Conservation (phyloP, 495 filamentous ascomycete species). For the Penicillium bovifimosum region DNA sequence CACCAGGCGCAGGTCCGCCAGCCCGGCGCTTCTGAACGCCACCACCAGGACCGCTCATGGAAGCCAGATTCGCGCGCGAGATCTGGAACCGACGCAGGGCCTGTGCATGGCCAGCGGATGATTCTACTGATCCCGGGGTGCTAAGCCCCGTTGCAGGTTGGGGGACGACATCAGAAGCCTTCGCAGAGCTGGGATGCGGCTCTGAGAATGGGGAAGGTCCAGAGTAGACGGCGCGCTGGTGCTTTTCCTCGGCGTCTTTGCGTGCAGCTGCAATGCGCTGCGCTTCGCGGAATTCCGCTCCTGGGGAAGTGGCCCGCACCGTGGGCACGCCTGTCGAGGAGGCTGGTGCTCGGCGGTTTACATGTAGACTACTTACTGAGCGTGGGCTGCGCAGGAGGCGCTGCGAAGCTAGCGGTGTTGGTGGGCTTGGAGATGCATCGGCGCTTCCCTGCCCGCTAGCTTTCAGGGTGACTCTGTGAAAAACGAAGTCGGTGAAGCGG, state of each 20-base stretch:
- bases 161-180: background rate
- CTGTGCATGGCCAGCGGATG: constrained; percentile 15
- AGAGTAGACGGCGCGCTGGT: constrained; percentile 23
- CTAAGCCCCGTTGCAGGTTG: background rate
- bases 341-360: constrained; percentile 14
- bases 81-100: constrained; percentile 42
- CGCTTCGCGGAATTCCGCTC: constrained; percentile 40
- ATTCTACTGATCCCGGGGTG: constrained; percentile 1
- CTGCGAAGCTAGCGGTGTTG: constrained; percentile 18
- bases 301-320: constrained; percentile 42
- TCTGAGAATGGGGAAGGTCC: constrained; percentile 8
- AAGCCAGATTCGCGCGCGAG: constrained; percentile 26
- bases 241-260: constrained; percentile 31
- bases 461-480: constrained; percentile 36
- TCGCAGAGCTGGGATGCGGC: background rate
- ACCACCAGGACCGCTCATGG: constrained; percentile 19
- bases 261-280: constrained; percentile 27
- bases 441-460: constrained; percentile 15
- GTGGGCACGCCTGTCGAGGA: constrained; percentile 28
- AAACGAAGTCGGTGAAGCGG: constrained; percentile 47
- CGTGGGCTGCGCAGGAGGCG: constrained; percentile 33
- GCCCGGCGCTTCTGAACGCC: constrained; percentile 40
- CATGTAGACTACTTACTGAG: constrained; percentile 38
- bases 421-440: constrained; percentile 12
- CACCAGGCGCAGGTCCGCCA: constrained; percentile 22